Evolutionary conservation across 352 stramenopile species (phyloP), one percentile per base, ranked within the genome.

Genomic region (Hyaloperonospora brassicae): DNA sequence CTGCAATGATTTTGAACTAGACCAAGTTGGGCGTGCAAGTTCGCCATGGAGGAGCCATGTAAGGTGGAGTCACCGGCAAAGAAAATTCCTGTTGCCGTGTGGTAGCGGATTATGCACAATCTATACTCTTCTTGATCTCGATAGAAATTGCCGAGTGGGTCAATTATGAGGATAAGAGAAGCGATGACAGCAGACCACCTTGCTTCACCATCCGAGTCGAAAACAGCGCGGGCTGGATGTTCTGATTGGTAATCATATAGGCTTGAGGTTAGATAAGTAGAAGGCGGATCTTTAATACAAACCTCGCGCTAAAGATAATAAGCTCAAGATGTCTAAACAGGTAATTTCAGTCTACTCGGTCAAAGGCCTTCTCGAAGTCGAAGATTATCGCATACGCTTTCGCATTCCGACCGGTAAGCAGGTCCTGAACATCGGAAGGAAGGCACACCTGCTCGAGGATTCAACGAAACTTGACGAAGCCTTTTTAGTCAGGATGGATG

Each of bases 301-400:
- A 10, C 31, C 5, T 17, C 17, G 17, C 17, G 17, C 17, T 17
- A 17, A 17, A 17, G 23, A 5, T 5, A 24, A 23, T 40, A 41
- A 42, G 7, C 43, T 31, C 23, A 45, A 17, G 17, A 17, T 17
- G 17, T 5, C 24, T n/a, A 24, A 21, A 58, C 41, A n/a, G 47
- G n/a, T 52, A 52, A 7, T 36, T 14, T 14, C 35, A 42, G 14
- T 58, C 47, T 1, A 58, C 43, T 1, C 52, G 43, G 24, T 52
- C 42, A 31, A 52, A 58, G 2, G 43, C 13, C 23, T 52, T 52
- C 2, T 48, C 30, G 13, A 52, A 58, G n/a, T 58, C 52, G 8
- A 58, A 11, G 11, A 58, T 41, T 7, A 46, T 14, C 8, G 34
- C 43, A 17, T 46, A 42, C 0, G 7, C 40, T 49, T 49, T 6